Evolutionary conservation across 2,329 filamentous ascomycete species (phyloP).

Genomic region (Cercospora zeae-maydis): DNA sequence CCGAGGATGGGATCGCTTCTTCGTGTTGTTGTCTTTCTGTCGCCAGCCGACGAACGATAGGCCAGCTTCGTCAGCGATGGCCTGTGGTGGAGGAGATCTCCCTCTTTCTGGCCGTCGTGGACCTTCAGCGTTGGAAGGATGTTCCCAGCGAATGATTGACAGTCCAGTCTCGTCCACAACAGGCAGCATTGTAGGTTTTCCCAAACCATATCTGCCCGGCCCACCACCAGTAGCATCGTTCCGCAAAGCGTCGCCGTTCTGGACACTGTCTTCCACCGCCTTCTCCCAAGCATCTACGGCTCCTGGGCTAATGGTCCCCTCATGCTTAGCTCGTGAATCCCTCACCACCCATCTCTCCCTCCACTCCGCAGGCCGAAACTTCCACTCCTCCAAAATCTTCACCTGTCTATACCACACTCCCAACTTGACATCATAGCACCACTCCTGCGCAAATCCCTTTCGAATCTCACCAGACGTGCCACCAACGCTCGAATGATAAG

Average conservation of each 20-base stretch:
- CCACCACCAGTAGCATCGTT: not conserved
- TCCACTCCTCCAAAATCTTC: not conserved
- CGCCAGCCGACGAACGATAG: not conserved
- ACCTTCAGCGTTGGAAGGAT: not conserved
- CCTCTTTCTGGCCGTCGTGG: not conserved
- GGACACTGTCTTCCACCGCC: not conserved
- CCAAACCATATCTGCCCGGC: not conserved
- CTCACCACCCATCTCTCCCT: not conserved
- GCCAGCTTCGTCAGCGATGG: not conserved
- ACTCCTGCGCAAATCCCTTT: not conserved
- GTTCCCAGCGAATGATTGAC: constrained; percentile 1
- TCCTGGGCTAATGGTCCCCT: not conserved
- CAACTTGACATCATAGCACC: not conserved
- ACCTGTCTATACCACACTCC: not conserved
- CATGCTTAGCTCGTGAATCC: not conserved
- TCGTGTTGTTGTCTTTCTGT: not conserved
- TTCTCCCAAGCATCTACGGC: not conserved
- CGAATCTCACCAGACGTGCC: not conserved
- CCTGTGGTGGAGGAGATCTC: not conserved
- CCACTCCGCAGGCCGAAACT: not conserved
- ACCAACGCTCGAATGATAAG: not conserved
- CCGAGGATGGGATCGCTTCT: not conserved
- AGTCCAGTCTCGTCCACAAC: not conserved
- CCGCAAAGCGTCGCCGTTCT: not conserved
- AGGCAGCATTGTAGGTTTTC: not conserved